Base-by-base conservation (phyloP, 1,139 yeast species). In the Blastobotrys capitulatus region DNA sequence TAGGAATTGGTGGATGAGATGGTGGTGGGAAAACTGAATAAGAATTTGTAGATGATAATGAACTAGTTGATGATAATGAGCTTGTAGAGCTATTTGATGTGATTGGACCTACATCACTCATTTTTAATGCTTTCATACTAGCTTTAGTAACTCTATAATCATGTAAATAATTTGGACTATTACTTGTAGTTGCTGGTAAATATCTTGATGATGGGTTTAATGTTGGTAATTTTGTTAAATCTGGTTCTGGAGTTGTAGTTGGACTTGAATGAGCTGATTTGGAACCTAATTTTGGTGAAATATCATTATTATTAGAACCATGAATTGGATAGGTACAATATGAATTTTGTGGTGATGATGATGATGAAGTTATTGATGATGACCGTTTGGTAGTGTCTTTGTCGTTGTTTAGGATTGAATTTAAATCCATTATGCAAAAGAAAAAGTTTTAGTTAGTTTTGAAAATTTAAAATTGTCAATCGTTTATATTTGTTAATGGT, bases 161-260 rank as follows among this genome's bases (percentile, higher is more conserved):
- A 37, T 37, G 5, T 3, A 20, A 26, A 26, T 37, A 37, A 6
- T 25, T 19, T 12, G 16, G 7, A 19, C 25, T 37, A 27, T 37
- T 37, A n/a, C 19, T 36, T 7, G 9, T 26, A 10, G 29, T 29
- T 10, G 26, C 25, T 18, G 27, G 22, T 20, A 37, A 15, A 2
- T 37, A 10, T 25, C 8, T 37, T 15, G 18, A 5, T 19, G 20
- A 25, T 19, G 20, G 15, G 29, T 39, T 32, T 20, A 22, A 5
- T 6, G 26, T 37, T 3, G 40, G 22, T 20, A 37, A 15, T 6
- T 37, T 19, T 25, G 12, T 19, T 6, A 13, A 5, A 10, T 37
- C 40, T 18, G 40, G 40, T 27, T 39, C 42, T 20, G 42, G 42
- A 16, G 42, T 39, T 5, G 42, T 39, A 8, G 6, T 22, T 5